phyloP scores from a whole-genome alignment of 73 alveolate genomes.

The Paraurostyla sp. region DNA sequence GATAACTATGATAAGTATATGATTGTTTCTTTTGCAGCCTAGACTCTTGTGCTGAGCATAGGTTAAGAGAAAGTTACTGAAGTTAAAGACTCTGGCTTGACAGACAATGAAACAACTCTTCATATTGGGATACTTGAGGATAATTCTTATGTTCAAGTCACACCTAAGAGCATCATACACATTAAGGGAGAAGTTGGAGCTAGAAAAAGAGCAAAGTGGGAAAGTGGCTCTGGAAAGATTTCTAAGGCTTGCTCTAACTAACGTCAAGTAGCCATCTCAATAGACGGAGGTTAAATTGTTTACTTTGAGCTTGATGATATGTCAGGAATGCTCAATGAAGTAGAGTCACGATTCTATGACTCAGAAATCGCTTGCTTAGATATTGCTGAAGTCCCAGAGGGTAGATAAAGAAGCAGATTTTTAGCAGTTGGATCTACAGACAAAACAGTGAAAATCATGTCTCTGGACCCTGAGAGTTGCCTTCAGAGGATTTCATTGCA shows the following conservation, averaged over 20 bases:
- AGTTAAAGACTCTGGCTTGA: constrained; percentile 85
- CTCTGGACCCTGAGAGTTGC: constrained; percentile 98
- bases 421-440: constrained; percentile 97
- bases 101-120: constrained; percentile 77
- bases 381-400: constrained; percentile 96
- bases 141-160: constrained; percentile 81
- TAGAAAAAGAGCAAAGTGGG: constrained; percentile 89
- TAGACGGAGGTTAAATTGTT: constrained; percentile 97
- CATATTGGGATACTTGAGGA: constrained; percentile 79
- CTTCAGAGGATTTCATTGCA: constrained; percentile 92
- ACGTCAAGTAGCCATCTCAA: constrained; percentile 95
- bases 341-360: constrained; percentile 92
- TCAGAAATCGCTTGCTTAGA: constrained; percentile 91
- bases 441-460: constrained; percentile 95
- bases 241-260: constrained; percentile 87
- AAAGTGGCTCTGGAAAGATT: constrained; percentile 85
- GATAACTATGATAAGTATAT: constrained; percentile 90
- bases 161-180: constrained; percentile 84
- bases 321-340: constrained; percentile 84
- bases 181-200: constrained; percentile 79
- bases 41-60: constrained; percentile 93
- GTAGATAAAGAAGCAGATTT: constrained; percentile 94
- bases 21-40: constrained; percentile 92
- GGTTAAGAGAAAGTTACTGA: constrained; percentile 91
- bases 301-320: constrained; percentile 97